Evolutionary conservation across 495 filamentous ascomycete genomes (phyloP).

Genomic region (Penicillium robsamsonii): DNA sequence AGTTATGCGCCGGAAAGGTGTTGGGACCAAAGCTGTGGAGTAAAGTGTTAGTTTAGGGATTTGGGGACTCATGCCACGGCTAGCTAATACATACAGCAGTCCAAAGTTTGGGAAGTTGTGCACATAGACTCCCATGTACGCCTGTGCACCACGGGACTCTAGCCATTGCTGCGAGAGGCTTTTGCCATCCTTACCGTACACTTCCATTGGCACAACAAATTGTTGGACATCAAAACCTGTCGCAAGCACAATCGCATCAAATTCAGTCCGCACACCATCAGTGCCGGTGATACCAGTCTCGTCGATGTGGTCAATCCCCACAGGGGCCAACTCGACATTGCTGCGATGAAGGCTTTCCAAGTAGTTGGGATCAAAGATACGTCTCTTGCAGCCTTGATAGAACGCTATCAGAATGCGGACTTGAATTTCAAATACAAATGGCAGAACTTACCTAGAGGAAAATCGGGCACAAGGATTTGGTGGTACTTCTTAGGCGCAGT

Average conservation of each 20-base stretch:
- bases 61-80: no score
- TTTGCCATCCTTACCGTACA: conserved; percentile 42
- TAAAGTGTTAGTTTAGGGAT: neutral
- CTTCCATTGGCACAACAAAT: conserved; percentile 38
- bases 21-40: conserved; percentile 50
- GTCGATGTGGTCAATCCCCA: conserved; percentile 37
- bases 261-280: conserved; percentile 40
- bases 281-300: conserved; percentile 44
- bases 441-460: conserved; percentile 37
- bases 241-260: conserved; percentile 52
- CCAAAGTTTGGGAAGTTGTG: conserved; percentile 62
- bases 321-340: conserved; percentile 43
- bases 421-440: neutral
- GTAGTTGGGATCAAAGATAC: conserved; percentile 54
- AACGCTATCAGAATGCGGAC: neutral
- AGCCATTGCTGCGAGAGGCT: conserved; percentile 49
- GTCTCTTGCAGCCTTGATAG: conserved; percentile 46
- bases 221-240: conserved; percentile 48
- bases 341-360: conserved; percentile 45
- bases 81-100: conserved; percentile 29
- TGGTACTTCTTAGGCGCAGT: conserved; percentile 55
- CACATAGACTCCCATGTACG: conserved; percentile 56
- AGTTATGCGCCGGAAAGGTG: conserved; percentile 56
- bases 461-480: conserved; percentile 54
- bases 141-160: conserved; percentile 49